These are phyloP conservation scores for Actinomortierella wolfii DNA, from an alignment of 371 early-diverging fungal species.

Conservation along the genomic window DNA sequence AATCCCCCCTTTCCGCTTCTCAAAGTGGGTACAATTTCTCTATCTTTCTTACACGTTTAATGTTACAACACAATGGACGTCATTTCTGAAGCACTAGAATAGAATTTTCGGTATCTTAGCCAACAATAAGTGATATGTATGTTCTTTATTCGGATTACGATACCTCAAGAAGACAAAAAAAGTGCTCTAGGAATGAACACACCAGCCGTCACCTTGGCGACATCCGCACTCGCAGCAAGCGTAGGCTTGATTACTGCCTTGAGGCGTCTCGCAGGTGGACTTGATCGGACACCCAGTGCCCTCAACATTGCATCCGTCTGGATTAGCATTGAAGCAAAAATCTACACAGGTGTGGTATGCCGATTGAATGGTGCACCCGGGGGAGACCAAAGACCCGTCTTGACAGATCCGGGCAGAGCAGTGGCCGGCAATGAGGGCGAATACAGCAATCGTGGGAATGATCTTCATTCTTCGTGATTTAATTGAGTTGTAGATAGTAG, in stretches of 20 bases:
- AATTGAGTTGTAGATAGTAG: not conserved
- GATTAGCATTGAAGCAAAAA: not conserved
- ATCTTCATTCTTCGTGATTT: constrained; percentile 6
- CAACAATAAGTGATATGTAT: no score
- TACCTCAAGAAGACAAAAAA: no score
- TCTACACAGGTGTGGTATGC: not conserved
- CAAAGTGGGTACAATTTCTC: no score
- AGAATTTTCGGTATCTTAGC: no score
- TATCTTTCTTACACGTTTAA: no score
- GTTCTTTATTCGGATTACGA: no score
- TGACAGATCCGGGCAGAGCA: constrained; percentile 8
- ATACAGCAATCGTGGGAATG: not conserved
- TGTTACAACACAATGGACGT: no score
- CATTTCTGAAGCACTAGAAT: no score
- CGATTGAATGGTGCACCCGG: not conserved
- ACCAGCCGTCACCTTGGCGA: constrained; percentile 7
- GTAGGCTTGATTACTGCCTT: not conserved
- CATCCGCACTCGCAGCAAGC: constrained; percentile 14
- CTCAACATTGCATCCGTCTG: constrained; percentile 1
- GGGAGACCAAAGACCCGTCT: not conserved
- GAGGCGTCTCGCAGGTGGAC: constrained; percentile 8
- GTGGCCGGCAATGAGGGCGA: constrained; percentile 3
- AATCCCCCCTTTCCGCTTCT: no score
- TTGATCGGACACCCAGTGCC: constrained; percentile 9
- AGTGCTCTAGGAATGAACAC: no score